Percentiles rank a stretch among this genome's conserved stretches.
Evolutionary conservation across 805 yeast genomes (phyloP).

Genomic region (Kregervanrija pseudodelftensis): DNA sequence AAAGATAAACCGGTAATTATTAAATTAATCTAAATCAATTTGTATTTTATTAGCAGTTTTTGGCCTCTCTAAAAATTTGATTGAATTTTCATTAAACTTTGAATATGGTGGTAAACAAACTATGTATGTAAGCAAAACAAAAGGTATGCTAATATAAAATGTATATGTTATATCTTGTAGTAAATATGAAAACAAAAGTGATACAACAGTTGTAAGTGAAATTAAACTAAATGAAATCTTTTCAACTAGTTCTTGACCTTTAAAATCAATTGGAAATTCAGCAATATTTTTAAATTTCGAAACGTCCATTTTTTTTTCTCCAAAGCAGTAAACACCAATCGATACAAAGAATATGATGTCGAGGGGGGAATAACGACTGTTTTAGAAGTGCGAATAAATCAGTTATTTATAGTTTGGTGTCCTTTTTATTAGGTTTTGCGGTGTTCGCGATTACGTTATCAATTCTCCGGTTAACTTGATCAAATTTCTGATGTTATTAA

Average conservation of each 20-base stretch:
- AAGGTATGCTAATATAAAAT: constrained; percentile 32
- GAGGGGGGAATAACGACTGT: no score
- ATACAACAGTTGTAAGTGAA: constrained; percentile 27
- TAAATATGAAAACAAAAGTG: constrained; percentile 42
- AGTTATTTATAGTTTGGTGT: no score
- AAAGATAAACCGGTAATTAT: neutral
- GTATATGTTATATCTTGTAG: constrained; percentile 37
- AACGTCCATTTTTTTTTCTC: constrained; percentile 11
- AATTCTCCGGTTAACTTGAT: no score
- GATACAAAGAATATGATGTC: no score
- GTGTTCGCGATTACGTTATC: no score
- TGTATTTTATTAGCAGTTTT: constrained; percentile 2
- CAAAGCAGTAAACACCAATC: no score
- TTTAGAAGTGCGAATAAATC: no score
- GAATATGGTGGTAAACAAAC: constrained; percentile 55
- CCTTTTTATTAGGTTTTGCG: no score
- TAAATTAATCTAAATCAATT: constrained; percentile 6
- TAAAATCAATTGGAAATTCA: constrained; percentile 36
- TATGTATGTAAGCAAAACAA: constrained; percentile 28
- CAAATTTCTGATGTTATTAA: no score
- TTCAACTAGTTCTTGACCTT: constrained; percentile 44
- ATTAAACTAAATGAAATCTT: constrained; percentile 21
- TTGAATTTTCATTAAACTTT: constrained; percentile 41
- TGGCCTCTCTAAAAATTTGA: constrained; percentile 37
- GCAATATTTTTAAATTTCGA: constrained; percentile 18